phyloP scores from a whole-genome alignment of 1,284 basidiomycete genomes.

The Takashimella koratensis region DNA sequence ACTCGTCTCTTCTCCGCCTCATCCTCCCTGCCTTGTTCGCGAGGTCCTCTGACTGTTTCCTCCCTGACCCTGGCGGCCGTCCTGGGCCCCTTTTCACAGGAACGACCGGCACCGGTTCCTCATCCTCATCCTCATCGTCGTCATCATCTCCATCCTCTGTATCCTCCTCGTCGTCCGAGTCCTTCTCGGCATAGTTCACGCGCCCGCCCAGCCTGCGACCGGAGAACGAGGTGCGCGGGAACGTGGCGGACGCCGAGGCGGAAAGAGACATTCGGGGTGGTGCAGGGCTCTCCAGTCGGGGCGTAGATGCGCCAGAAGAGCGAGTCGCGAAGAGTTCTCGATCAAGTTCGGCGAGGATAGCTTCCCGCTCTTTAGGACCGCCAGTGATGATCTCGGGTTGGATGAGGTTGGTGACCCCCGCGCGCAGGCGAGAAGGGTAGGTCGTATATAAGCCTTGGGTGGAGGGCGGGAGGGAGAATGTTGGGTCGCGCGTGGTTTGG shows the following conservation, averaged over 20 bases:
- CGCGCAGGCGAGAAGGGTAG: slow-evolving; percentile 87
- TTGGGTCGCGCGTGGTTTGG: slow-evolving; percentile 34
- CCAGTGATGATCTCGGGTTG: slow-evolving; percentile 66
- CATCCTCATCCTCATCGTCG: slow-evolving; percentile 40
- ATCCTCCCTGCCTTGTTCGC: slow-evolving; percentile 34
- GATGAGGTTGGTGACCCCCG: slow-evolving; percentile 82
- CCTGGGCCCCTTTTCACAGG: slow-evolving; percentile 1
- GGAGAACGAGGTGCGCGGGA: slow-evolving; percentile 11
- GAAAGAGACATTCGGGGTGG: slow-evolving; percentile 3
- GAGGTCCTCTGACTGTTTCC: slow-evolving; percentile 1
- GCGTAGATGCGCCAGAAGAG: slow-evolving; percentile 25
- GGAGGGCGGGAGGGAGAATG: slow-evolving; percentile 26
- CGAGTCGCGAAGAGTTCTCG: slow-evolving; percentile 20
- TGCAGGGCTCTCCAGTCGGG: slow-evolving; percentile 34
- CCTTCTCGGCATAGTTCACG: slow-evolving; percentile 84
- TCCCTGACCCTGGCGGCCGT: slow-evolving; percentile 5
- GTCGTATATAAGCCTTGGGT: slow-evolving; percentile 74
- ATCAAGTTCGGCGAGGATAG: slow-evolving; percentile 39
- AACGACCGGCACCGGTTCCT: not conserved
- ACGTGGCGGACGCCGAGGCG: slow-evolving; percentile 47
- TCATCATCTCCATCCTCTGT: slow-evolving; percentile 72
- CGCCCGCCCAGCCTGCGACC: slow-evolving; percentile 56
- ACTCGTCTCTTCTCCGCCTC: slow-evolving; percentile 48
- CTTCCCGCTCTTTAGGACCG: slow-evolving; percentile 49
- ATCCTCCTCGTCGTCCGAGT: slow-evolving; percentile 74